phyloP scores from a whole-genome alignment of 768 basidiomycete species.

The Hericium erinaceus region DNA sequence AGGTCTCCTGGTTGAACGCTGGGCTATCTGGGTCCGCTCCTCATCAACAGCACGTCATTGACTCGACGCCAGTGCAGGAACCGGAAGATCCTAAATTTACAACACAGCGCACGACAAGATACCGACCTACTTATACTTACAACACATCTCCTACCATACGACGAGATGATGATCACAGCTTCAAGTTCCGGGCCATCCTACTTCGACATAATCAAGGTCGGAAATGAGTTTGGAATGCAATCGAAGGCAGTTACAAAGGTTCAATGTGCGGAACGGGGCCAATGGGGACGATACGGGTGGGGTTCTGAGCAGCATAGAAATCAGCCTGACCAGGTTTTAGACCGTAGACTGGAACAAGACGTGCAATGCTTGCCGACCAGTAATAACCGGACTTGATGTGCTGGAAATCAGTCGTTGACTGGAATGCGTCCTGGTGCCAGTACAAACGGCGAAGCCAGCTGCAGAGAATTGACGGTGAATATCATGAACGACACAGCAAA shows the following conservation, averaged over 20 bases:
- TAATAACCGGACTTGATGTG: slow-evolving; percentile 79
- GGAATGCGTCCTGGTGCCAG: slow-evolving; percentile 87
- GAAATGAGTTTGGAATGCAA: background rate
- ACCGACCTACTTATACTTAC: too few species aligned
- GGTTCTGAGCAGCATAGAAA: slow-evolving; percentile 65
- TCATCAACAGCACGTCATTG: too few species aligned
- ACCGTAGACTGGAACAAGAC: background rate
- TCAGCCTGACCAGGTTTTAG: background rate
- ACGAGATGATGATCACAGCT: too few species aligned
- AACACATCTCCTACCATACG: too few species aligned
- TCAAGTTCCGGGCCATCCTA: too few species aligned
- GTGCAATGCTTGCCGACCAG: slow-evolving; percentile 45
- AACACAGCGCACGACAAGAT: too few species aligned
- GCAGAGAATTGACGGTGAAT: background rate
- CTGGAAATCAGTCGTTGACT: slow-evolving; percentile 76
- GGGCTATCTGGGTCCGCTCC: too few species aligned
- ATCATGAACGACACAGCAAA: background rate
- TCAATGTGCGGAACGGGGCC: slow-evolving; percentile 67
- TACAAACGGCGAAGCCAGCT: slow-evolving; percentile 85
- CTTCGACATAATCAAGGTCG: too few species aligned
- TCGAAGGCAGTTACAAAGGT: slow-evolving; percentile 27
- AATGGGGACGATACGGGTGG: slow-evolving; percentile 49
- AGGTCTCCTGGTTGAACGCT: too few species aligned
- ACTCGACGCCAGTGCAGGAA: too few species aligned
- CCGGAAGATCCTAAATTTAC: too few species aligned